Base-by-base conservation (phyloP, 768 basidiomycete genomes). In the Pisolithus microcarpus region DNA sequence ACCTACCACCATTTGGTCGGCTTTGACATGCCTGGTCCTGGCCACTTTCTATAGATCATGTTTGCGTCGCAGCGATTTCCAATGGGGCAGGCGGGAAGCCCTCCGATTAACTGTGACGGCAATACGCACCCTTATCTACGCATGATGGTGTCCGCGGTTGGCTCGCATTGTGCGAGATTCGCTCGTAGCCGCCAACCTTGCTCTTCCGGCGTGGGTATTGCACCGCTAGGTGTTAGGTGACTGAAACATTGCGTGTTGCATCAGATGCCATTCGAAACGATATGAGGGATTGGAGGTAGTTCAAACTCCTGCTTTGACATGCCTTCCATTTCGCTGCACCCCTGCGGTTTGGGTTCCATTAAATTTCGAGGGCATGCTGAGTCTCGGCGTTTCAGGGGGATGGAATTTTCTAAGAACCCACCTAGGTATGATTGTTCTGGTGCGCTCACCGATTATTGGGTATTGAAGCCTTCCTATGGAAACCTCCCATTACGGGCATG, bases 291-390 rank as follows among this genome's bases (percentile, higher is more conserved):
- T 31, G 23, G 19, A 30, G 15, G 45, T 46, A 46, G 34, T 31
- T 23, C 34, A 31, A 30, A 46, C 23, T 36, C 45, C 44, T 30
- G 28, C 11, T 46, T 31, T n/a, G 30, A 21, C 31, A 36, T 23
- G 31, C 31, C 45, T 46, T 46, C 45, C 45, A 46, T 46, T 46
- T 46, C 18, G 31, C 31, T 37, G 45, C 34, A 21, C 19, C 45
- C 34, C 21, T 31, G 18, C 31, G 26, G 15, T 36, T 30, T 36
- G 30, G 30, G 18, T 34, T 36, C 21, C 30, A 36, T 31, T 21
- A n/a, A 18, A 46, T 34, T 36, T n/a, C 21, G 45, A 36, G 45
- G 15, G 34, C 26, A 13, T 46, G 31, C 45, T 34, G 23, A 31
- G 19, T 30, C n/a, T 23, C 34, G 34, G 30, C 31, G 45, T 46